Percentiles rank a stretch among this genome's conserved stretches.
These are phyloP conservation scores for Phytophthora constricta DNA, from an alignment of 352 stramenopile species.

Conservation along the genomic window DNA sequence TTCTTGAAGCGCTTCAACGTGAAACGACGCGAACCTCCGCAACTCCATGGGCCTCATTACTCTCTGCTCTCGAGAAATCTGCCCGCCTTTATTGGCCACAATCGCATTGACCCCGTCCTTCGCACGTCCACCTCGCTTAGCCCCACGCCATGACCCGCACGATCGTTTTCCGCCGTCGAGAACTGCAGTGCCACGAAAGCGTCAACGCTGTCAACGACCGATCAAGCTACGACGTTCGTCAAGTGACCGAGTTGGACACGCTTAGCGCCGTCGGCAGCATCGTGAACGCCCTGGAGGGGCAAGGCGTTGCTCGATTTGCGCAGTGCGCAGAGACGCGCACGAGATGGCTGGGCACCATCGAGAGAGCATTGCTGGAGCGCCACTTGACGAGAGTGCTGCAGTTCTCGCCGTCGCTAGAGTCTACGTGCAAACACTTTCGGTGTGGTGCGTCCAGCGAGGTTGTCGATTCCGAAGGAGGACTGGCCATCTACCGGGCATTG, in stretches of 20 bases:
- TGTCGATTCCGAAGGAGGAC: neutral
- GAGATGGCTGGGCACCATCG: slow-evolving; percentile 4
- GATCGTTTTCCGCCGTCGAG: slow-evolving; percentile 18
- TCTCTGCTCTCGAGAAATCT: no score
- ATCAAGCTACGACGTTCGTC: slow-evolving; percentile 24
- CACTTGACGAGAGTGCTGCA: slow-evolving; percentile 14
- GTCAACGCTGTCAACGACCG: slow-evolving; percentile 15
- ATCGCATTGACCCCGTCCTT: slow-evolving; percentile 7
- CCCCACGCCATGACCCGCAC: slow-evolving; percentile 1
- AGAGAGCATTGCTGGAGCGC: slow-evolving; percentile 18
- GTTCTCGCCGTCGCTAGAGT: slow-evolving; percentile 21
- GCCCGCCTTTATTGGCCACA: slow-evolving; percentile 1
- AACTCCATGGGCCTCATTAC: no score
- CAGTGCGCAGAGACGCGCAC: slow-evolving; percentile 15
- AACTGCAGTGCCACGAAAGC: slow-evolving; percentile 15
- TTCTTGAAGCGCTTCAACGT: no score
- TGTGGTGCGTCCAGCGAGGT: neutral
- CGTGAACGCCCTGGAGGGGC: slow-evolving; percentile 9
- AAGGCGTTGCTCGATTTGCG: slow-evolving; percentile 9
- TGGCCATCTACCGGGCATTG: slow-evolving; percentile 5
- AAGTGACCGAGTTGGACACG: slow-evolving; percentile 17
- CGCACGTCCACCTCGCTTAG: no score
- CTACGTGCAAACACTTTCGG: slow-evolving; percentile 7
- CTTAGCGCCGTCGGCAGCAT: slow-evolving; percentile 15
- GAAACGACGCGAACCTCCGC: neutral